Evolutionary conservation across 768 basidiomycete species (phyloP), one percentile per base, ranked within the genome.

Genomic region (Tricholoma sp.): DNA sequence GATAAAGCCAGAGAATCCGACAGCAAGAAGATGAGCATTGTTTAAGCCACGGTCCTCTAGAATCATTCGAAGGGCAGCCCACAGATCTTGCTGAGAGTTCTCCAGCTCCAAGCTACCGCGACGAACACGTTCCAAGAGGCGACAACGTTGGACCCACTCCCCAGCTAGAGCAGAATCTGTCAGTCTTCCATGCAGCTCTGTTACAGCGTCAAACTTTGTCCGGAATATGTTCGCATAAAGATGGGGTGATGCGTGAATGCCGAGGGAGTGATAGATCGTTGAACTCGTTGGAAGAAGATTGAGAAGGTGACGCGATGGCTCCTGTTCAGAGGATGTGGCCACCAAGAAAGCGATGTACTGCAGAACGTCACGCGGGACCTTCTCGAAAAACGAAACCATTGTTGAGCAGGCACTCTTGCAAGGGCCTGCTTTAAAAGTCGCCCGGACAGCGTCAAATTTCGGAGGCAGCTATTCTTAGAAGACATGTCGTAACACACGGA

Each of bases 41-140:
- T 83, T 85, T 50, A 73, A 65, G 3, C 72, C 73, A 36, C 76
- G 75, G 60, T 78, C 80, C 64, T 88, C 86, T 32, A 84, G 63
- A n/a, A 82, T 63, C 80, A 87, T 84, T 58, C 83, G 73, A 56
- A 83, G 74, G 6, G 77, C 77, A 7, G 78, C 78, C 78, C 82
- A 84, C 20, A 87, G 63, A 64, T 85, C 84, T 36, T 73, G 71
- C 1, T 65, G 59, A 44, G 80, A 58, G 28, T 64, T 57, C 29
- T 55, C 60, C 3, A 52, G 41, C 2, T 72, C 67, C 47, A 78
- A 56, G 58, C 72, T 72, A 6, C 66, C 63, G 31, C 63, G 69
- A 20, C 76, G 71, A 52, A 80, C 77, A 56, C 82, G 79, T 39
- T 74, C 75, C 34, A 88, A 66, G 29, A 81, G 70, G 47, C 67